Conservation (phyloP, 2,329 filamentous ascomycete species). For the Dothideomycetes sp. region DNA sequence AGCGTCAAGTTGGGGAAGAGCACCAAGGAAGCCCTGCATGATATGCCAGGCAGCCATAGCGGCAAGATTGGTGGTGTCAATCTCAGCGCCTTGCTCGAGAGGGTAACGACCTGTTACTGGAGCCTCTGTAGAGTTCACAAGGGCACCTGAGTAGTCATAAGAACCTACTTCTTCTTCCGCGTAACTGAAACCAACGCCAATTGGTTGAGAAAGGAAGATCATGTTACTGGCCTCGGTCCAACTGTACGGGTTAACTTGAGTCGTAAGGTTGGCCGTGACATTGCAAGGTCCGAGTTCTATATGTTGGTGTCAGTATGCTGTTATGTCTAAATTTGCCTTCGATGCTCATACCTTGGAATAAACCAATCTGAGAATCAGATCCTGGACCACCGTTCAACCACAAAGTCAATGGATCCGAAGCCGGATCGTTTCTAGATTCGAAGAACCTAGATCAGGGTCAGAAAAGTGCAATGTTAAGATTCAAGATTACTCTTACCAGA, state of each 20-base stretch:
- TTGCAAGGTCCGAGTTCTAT: constrained; percentile 40
- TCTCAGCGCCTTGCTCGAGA: constrained; percentile 38
- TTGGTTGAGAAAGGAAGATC: constrained; percentile 53
- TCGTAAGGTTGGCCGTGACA: constrained; percentile 28
- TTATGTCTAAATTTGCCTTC: too few relatives aligned
- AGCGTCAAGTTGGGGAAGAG: constrained; percentile 39
- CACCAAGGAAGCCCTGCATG: constrained; percentile 45
- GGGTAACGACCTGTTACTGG: constrained; percentile 40
- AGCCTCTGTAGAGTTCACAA: constrained; percentile 35
- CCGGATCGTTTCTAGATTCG: constrained; percentile 47
- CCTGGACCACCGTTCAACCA: constrained; percentile 56
- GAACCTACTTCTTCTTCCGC: constrained; percentile 29
- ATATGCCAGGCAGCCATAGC: constrained; percentile 48
- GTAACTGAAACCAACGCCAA: constrained; percentile 51
- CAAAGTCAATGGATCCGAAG: constrained; percentile 47
- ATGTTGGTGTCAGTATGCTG: too few relatives aligned
- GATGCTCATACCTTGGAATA: constrained; percentile 46
- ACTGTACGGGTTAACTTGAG: constrained; percentile 45
- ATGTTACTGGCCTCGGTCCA: constrained; percentile 54
- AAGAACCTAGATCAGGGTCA: too few relatives aligned
- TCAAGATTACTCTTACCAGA: constrained; percentile 52
- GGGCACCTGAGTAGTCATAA: constrained; percentile 34
- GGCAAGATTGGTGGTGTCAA: constrained; percentile 49
- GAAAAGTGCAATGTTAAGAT: constrained; percentile 25
- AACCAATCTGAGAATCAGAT: constrained; percentile 44